A percentile compares a stretch with the other conserved stretches of the same genome.
Conservation (phyloP, 2,329 filamentous ascomycete genomes). For the Aquanectria penicillioides region DNA sequence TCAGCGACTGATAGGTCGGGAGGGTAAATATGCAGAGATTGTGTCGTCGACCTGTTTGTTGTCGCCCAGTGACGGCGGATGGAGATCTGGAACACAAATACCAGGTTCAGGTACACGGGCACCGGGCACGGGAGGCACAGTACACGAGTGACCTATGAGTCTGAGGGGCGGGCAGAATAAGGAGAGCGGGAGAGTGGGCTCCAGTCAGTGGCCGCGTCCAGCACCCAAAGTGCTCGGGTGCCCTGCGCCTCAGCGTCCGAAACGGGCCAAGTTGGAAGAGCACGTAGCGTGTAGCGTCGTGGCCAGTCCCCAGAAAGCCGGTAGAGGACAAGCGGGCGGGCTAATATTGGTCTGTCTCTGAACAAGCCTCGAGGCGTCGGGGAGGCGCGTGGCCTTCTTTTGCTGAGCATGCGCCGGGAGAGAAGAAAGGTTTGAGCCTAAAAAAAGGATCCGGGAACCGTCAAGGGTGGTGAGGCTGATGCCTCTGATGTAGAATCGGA, state of each 20-base stretch:
- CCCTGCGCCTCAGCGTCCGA: constrained; percentile 16
- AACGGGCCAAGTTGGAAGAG: constrained; percentile 6
- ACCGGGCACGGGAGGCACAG: background rate
- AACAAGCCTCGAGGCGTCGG: constrained; percentile 1
- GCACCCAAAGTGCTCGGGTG: too few species aligned
- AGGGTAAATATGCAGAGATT: constrained; percentile 14
- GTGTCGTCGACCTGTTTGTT: constrained; percentile 14
- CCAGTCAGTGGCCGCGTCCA: too few species aligned
- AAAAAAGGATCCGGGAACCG: constrained; percentile 10
- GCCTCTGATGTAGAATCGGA: constrained; percentile 8
- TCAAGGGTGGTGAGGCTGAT: constrained; percentile 4
- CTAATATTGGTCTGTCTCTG: too few species aligned
- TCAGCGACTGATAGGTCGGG: constrained; percentile 1
- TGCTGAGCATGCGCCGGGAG: background rate
- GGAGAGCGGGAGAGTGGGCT: constrained; percentile 10
- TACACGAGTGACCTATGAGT: constrained; percentile 1
- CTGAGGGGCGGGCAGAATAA: constrained; percentile 7
- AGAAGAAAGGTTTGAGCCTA: background rate
- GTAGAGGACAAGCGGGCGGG: background rate
- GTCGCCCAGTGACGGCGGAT: constrained; percentile 20
- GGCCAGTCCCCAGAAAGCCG: constrained; percentile 1
- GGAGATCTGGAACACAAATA: constrained; percentile 18
- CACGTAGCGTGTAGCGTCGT: constrained; percentile 14
- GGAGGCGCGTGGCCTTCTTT: background rate
- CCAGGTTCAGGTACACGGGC: constrained; percentile 12